These are phyloP conservation scores for Lasiosphaeria miniovina DNA, from an alignment of 495 filamentous ascomycete genomes.

Conservation along the genomic window DNA sequence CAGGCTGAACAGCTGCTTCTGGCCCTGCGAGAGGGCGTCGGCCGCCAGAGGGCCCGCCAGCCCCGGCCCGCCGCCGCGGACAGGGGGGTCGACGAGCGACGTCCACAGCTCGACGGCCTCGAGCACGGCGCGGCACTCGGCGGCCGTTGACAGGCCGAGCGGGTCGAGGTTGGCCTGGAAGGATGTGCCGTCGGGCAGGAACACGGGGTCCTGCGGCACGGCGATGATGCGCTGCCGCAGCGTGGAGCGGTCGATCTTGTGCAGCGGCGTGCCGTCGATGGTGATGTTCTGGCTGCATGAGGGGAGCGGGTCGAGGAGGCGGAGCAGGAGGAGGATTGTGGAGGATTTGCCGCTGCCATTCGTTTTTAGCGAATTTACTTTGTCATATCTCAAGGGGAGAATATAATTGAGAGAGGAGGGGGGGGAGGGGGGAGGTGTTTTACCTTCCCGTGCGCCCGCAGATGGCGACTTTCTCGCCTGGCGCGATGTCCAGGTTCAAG, in stretches of 20 bases:
- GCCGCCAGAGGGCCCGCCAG: conserved; percentile 50
- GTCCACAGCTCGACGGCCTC: conserved; percentile 47
- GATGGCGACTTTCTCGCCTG: conserved; percentile 26
- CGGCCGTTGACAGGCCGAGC: conserved; percentile 24
- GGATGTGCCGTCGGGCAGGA: conserved; percentile 48
- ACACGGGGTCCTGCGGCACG: conserved; percentile 57
- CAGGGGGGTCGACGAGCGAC: conserved; percentile 30
- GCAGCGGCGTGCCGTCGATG: conserved; percentile 22
- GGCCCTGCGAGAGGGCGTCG: conserved; percentile 56
- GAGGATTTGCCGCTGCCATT: conserved; percentile 74
- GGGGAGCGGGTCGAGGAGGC: conserved; percentile 75
- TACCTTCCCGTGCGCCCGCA: conserved; percentile 27
- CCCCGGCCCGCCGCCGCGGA: conserved; percentile 49
- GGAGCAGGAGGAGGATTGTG: conserved; percentile 85
- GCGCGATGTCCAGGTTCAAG: conserved; percentile 18
- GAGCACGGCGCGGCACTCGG: conserved; percentile 46
- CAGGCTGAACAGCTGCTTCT: conserved; percentile 64
- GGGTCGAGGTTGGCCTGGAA: conserved; percentile 46
- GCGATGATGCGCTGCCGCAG: conserved; percentile 26
- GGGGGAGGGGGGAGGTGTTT: no score
- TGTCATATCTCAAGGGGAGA: no score
- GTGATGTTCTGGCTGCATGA: conserved; percentile 45
- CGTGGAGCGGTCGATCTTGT: conserved; percentile 13
- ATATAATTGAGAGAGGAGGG: no score
- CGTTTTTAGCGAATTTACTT: not conserved